These are phyloP conservation scores for Chaetothyriales sp. DNA, from an alignment of 2,329 filamentous ascomycete species.

Conservation along the genomic window DNA sequence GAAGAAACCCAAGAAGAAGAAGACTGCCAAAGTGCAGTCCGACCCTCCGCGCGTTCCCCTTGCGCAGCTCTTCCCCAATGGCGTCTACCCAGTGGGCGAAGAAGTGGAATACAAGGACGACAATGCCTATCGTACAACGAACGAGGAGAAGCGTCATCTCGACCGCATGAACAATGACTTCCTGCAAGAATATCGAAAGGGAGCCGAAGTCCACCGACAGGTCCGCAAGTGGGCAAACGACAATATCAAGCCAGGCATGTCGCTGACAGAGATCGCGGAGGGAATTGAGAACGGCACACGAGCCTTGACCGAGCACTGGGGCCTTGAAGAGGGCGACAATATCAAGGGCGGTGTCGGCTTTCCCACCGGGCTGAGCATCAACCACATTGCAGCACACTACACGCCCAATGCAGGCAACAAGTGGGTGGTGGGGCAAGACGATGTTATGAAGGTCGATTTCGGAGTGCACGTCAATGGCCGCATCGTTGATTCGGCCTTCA, in stretches of 20 bases:
- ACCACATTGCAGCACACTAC: slow-evolving; percentile 75
- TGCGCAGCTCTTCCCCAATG: slow-evolving; percentile 57
- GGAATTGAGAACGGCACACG: slow-evolving; percentile 76
- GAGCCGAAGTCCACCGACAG: slow-evolving; percentile 77
- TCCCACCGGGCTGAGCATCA: slow-evolving; percentile 67
- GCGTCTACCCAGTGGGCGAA: slow-evolving; percentile 61
- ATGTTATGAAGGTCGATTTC: slow-evolving; percentile 62
- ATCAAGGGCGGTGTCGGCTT: slow-evolving; percentile 72
- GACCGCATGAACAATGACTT: slow-evolving; percentile 70
- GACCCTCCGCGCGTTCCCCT: slow-evolving; percentile 60
- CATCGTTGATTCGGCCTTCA: slow-evolving; percentile 59
- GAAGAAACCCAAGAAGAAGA: slow-evolving; percentile 54
- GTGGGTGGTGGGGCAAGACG: slow-evolving; percentile 46
- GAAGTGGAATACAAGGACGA: slow-evolving; percentile 64
- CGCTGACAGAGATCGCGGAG: slow-evolving; percentile 66
- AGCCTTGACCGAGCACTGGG: slow-evolving; percentile 59
- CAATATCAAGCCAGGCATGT: slow-evolving; percentile 66
- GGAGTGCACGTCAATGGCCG: slow-evolving; percentile 56
- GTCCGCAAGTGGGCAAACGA: slow-evolving; percentile 71
- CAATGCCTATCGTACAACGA: slow-evolving; percentile 64
- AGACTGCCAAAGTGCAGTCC: slow-evolving; percentile 52
- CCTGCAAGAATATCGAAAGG: slow-evolving; percentile 65
- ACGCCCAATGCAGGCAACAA: slow-evolving; percentile 81
- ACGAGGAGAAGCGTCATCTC: slow-evolving; percentile 69
- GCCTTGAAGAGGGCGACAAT: slow-evolving; percentile 62